Evolutionary conservation across 2,329 filamentous ascomycete genomes (phyloP).

Genomic region (Nemania abortiva): DNA sequence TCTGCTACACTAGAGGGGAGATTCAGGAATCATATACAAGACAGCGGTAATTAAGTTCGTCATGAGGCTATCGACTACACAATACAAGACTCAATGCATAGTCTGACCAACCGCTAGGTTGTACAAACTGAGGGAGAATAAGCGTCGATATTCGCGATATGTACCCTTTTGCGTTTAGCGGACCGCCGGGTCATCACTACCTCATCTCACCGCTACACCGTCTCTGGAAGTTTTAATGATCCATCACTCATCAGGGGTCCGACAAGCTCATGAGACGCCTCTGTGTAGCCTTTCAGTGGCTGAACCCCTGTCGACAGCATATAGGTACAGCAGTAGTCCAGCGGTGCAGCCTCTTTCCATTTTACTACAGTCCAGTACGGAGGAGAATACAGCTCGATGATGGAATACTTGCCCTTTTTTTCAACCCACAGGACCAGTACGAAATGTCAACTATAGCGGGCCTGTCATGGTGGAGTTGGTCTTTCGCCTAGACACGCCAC

Average conservation of each 20-base stretch:
- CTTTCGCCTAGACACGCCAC: constrained; percentile 34
- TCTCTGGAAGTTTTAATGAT: constrained; percentile 30
- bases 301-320: constrained; percentile 32
- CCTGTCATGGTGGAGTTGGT: constrained; percentile 29
- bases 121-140: constrained; percentile 17
- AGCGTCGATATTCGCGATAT: constrained; percentile 26
- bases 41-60: constrained; percentile 8
- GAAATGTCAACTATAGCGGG: constrained; percentile 31
- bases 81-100: constrained; percentile 22
- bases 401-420: background rate
- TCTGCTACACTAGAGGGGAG: constrained; percentile 7
- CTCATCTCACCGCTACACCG: constrained; percentile 40
- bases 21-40: constrained; percentile 12
- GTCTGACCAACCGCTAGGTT: background rate
- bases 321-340: constrained; percentile 21
- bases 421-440: constrained; percentile 22
- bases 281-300: constrained; percentile 21
- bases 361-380: constrained; percentile 11
- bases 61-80: background rate
- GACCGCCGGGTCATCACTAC: constrained; percentile 34
- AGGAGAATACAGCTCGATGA: constrained; percentile 1
- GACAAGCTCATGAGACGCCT: constrained; percentile 32
- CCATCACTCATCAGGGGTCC: constrained; percentile 36
- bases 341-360: constrained; percentile 12
- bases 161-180: constrained; percentile 38